A percentile compares a stretch with the other conserved stretches of the same genome.
Evolutionary conservation across 73 alveolate species (phyloP).

Genomic region (Paramecium primaurelia): DNA sequence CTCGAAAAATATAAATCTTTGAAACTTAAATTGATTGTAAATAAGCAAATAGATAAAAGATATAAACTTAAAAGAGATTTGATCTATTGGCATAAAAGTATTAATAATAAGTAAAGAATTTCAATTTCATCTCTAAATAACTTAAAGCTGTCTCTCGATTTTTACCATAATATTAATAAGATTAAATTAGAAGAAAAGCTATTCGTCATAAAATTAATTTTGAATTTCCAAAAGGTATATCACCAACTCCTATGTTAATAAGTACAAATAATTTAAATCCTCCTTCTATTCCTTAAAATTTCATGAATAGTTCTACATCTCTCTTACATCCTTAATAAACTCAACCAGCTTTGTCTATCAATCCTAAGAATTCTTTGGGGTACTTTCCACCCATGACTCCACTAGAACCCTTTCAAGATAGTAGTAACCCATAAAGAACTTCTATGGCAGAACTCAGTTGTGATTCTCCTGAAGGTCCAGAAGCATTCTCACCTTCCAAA

Average conservation of each 20-base stretch:
- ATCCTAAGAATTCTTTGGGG: neutral
- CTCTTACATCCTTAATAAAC: neutral
- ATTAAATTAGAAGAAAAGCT: neutral
- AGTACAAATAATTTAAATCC: neutral
- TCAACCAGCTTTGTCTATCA: neutral
- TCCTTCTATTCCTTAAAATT: neutral
- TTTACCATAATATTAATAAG: neutral
- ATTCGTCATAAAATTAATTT: neutral
- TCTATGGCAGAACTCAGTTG: neutral
- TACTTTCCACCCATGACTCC: neutral
- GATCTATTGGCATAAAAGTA: neutral
- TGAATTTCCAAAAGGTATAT: neutral
- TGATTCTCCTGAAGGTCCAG: neutral
- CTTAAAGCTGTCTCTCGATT: neutral
- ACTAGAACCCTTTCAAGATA: neutral
- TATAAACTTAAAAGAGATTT: neutral
- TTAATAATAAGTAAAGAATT: neutral
- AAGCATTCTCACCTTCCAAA: neutral
- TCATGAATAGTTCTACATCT: neutral
- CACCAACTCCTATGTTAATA: neutral
- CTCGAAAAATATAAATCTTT: constrained; percentile 14
- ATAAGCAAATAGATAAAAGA: neutral
- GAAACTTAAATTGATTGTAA: constrained; percentile 15
- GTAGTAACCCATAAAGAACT: neutral
- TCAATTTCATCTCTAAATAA: neutral